These are phyloP conservation scores for Beauveria sp. DNA, from an alignment of 2,329 filamentous ascomycete genomes.

Conservation along the genomic window DNA sequence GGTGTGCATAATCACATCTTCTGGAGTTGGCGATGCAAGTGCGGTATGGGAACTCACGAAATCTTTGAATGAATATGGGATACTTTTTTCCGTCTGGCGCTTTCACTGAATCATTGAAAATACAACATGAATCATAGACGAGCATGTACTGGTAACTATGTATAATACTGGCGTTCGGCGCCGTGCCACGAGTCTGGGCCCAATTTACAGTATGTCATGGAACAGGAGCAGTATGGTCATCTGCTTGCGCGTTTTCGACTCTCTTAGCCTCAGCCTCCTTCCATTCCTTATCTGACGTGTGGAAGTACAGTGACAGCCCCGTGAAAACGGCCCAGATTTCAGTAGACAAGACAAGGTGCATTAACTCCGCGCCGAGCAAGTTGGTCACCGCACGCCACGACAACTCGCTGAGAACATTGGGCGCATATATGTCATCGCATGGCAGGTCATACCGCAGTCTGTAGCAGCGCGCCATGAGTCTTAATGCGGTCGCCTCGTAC, in stretches of 20 bases:
- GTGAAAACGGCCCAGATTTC: constrained; percentile 39
- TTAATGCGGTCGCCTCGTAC: constrained; percentile 37
- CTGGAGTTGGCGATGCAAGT: constrained; percentile 6
- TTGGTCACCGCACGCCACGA: constrained; percentile 35
- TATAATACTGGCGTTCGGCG: background rate
- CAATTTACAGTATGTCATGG: background rate
- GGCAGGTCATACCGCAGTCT: constrained; percentile 30
- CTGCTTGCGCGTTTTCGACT: background rate
- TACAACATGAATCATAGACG: background rate
- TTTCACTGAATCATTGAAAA: background rate
- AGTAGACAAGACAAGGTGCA: constrained; percentile 35
- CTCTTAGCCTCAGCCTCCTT: constrained; percentile 23
- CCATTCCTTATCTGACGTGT: constrained; percentile 37
- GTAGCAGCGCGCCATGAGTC: constrained; percentile 37
- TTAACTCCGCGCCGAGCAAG: constrained; percentile 37
- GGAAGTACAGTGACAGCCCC: constrained; percentile 29
- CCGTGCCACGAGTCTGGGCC: background rate
- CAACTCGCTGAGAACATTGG: constrained; percentile 28
- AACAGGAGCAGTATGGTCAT: background rate
- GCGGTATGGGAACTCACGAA: constrained; percentile 2
- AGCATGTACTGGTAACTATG: background rate
- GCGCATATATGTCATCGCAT: constrained; percentile 30
- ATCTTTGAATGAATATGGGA: background rate
- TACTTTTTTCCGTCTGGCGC: background rate
- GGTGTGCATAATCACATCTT: constrained; percentile 4